phyloP scores from a whole-genome alignment of 495 filamentous ascomycete species.

The Penicillium parvum region DNA sequence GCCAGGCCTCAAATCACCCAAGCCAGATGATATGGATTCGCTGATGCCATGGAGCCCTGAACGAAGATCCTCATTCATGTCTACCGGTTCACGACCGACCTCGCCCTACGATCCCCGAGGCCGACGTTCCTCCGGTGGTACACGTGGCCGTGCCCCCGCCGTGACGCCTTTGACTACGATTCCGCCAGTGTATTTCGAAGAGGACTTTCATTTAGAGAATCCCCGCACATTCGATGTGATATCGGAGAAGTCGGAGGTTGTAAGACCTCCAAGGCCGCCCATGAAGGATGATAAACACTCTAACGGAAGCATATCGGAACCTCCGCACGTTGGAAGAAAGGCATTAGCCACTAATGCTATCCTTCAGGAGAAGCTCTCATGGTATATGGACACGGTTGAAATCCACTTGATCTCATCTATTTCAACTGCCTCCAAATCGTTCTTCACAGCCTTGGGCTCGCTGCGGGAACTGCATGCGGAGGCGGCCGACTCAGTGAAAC shows the following conservation, averaged over 20 bases:
- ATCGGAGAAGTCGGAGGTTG: conserved; percentile 90
- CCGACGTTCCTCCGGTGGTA: conserved; percentile 28
- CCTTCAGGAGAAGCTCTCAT: conserved; percentile 97
- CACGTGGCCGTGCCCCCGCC: conserved; percentile 48
- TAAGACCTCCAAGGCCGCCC: conserved; percentile 58
- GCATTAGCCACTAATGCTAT: conserved; percentile 95
- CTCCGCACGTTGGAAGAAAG: conserved; percentile 59
- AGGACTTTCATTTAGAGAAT: conserved; percentile 93
- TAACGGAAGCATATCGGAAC: conserved; percentile 60
- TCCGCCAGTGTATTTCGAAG: conserved; percentile 88
- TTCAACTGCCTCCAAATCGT: conserved; percentile 88
- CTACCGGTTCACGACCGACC: conserved; percentile 33
- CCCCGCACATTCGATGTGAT: conserved; percentile 95
- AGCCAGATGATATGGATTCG: conserved; percentile 33
- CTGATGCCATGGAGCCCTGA: conserved; percentile 35
- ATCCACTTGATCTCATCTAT: conserved; percentile 96
- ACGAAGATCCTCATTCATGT: conserved; percentile 36
- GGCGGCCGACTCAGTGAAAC: conserved; percentile 83
- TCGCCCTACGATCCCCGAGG: conserved; percentile 39
- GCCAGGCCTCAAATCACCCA: conserved; percentile 31
- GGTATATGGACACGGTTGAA: conserved; percentile 99
- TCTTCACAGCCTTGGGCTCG: conserved; percentile 92
- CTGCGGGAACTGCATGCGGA: conserved; percentile 87
- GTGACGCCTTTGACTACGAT: conserved; percentile 88
- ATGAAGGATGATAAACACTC: conserved; percentile 49